Conservation (phyloP, 129 eudicot species). For the Helianthus tuberosus region DNA sequence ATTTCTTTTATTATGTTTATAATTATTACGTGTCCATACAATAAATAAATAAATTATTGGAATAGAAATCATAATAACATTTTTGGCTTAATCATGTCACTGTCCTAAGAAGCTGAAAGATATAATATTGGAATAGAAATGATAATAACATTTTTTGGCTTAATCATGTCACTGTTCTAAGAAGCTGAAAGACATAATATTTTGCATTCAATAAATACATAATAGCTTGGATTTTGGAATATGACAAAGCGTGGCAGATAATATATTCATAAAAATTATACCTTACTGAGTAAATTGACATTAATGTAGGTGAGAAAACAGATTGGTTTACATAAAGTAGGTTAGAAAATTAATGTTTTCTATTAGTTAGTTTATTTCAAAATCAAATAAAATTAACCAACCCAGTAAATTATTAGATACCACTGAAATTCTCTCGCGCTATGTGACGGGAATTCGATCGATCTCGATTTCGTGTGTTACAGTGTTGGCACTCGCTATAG, state of each 20-base stretch:
- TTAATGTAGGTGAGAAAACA: background rate
- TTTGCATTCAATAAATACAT: background rate
- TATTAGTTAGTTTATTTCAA: background rate
- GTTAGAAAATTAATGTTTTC: background rate
- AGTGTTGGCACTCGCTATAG: no score
- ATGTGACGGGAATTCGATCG: no score
- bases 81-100: background rate
- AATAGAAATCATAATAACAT: background rate
- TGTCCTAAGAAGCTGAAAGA: no score
- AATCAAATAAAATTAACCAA: background rate
- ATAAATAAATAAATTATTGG: background rate
- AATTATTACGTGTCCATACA: background rate
- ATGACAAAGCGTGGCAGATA: background rate
- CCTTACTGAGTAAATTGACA: background rate
- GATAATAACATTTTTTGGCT: no score
- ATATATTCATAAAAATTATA: background rate
- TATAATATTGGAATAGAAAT: no score
- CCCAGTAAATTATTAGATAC: background rate
- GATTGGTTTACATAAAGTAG: background rate
- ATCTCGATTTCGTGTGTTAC: no score
- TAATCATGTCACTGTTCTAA: no score
- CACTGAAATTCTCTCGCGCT: no score
- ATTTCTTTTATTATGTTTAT: background rate
- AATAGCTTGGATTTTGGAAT: background rate
- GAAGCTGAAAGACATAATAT: background rate